These are phyloP conservation scores for Barnettozyma populi DNA, from an alignment of 805 yeast genomes.

Conservation along the genomic window DNA sequence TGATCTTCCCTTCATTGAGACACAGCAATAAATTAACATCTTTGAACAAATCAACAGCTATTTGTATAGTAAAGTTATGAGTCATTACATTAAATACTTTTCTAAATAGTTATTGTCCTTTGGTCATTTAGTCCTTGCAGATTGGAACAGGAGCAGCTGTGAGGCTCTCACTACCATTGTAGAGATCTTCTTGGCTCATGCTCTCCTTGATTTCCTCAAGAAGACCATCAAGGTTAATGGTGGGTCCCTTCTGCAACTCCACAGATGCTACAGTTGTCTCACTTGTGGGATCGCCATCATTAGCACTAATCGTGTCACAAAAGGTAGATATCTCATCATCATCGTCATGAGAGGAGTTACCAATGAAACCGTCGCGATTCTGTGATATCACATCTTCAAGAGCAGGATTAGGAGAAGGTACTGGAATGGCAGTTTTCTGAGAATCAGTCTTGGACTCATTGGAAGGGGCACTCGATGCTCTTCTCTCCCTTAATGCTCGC, in stretches of 20 bases:
- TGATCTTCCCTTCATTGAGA: no score
- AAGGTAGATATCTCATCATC: not conserved
- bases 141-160: not conserved
- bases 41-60: not conserved
- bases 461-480: slow-evolving; percentile 6
- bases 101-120: not conserved
- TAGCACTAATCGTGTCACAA: not conserved
- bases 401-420: not conserved
- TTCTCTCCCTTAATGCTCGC: slow-evolving; percentile 10
- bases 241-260: slow-evolving; percentile 1
- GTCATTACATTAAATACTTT: not conserved
- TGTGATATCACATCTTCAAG: slow-evolving; percentile 12
- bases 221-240: slow-evolving; percentile 17
- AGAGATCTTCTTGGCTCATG: slow-evolving; percentile 8
- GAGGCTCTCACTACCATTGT: not conserved
- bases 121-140: not conserved
- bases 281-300: slow-evolving; percentile 8
- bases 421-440: not conserved
- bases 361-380: slow-evolving; percentile 17
- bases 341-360: slow-evolving; percentile 7
- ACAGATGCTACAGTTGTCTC: not conserved
- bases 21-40: no score
- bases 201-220: slow-evolving; percentile 23
- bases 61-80: not conserved
- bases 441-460: not conserved